A percentile compares a stretch with the other conserved stretches of the same genome.
These are phyloP conservation scores for Podospora comata DNA, from an alignment of 495 filamentous ascomycete genomes.

Conservation along the genomic window DNA sequence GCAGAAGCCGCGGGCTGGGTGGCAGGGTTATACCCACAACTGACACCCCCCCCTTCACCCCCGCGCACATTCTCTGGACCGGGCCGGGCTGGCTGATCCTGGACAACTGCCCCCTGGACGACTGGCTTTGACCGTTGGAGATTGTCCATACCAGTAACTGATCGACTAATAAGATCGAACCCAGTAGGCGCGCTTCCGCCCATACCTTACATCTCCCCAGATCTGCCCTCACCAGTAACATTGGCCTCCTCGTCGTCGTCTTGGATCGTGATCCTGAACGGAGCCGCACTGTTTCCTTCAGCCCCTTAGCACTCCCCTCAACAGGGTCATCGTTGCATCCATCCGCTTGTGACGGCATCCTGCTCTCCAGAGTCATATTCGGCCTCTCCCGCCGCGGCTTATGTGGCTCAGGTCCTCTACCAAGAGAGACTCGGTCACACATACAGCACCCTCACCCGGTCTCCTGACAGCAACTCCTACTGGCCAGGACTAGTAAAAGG, in stretches of 20 bases:
- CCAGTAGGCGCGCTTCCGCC: slow-evolving; percentile 17
- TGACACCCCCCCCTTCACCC: slow-evolving; percentile 15
- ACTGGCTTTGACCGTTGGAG: slow-evolving; percentile 23
- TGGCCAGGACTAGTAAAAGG: not conserved
- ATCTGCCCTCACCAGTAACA: slow-evolving; percentile 17
- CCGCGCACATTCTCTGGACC: slow-evolving; percentile 25
- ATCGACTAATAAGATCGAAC: slow-evolving; percentile 33
- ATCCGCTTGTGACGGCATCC: slow-evolving; percentile 20
- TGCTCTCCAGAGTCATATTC: slow-evolving; percentile 14
- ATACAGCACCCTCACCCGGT: slow-evolving; percentile 7
- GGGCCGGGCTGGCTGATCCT: slow-evolving; percentile 28
- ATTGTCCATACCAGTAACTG: slow-evolving; percentile 22
- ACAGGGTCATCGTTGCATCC: slow-evolving; percentile 20
- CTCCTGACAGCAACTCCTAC: slow-evolving; percentile 9
- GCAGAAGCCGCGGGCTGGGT: slow-evolving; percentile 16
- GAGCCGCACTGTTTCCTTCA: slow-evolving; percentile 11
- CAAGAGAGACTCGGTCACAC: slow-evolving; percentile 17
- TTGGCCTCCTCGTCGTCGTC: slow-evolving; percentile 15
- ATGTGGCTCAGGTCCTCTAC: slow-evolving; percentile 14
- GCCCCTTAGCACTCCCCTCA: slow-evolving; percentile 9
- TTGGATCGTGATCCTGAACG: slow-evolving; percentile 1
- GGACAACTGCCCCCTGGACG: slow-evolving; percentile 21
- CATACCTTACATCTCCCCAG: slow-evolving; percentile 18
- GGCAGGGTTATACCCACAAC: slow-evolving; percentile 24
- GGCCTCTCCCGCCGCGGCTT: slow-evolving; percentile 20